Percentiles rank a stretch among this genome's conserved stretches.
These are phyloP conservation scores for Cryptosporidium felis DNA, from an alignment of 169 alveolate species.

Conservation along the genomic window DNA sequence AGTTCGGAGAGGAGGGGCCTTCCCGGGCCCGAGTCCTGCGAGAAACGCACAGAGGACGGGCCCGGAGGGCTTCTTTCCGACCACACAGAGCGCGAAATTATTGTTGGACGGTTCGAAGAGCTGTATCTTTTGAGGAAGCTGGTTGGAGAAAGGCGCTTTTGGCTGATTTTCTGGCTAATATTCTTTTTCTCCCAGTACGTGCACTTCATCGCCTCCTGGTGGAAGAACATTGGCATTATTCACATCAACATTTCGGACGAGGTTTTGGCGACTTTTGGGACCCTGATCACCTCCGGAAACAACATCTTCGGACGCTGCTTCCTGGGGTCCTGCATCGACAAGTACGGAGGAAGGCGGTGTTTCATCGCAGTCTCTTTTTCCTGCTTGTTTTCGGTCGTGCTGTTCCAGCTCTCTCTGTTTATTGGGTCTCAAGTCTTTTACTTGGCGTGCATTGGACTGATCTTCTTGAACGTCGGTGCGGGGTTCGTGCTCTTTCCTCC, in stretches of 20 bases:
- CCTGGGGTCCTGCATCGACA: conserved; percentile 48
- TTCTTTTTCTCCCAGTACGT: conserved; percentile 64
- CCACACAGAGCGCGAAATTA: too few relatives aligned
- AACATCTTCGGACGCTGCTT: conserved; percentile 48
- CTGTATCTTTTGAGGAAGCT: not conserved
- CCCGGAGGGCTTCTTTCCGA: too few relatives aligned
- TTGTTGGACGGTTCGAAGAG: too few relatives aligned
- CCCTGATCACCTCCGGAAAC: conserved; percentile 25
- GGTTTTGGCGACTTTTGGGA: conserved; percentile 39
- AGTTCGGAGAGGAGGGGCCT: too few relatives aligned
- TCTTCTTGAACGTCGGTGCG: conserved; percentile 54
- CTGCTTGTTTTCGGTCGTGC: conserved; percentile 7
- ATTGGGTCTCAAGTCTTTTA: not conserved
- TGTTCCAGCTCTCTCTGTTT: conserved; percentile 12
- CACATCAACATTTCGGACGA: conserved; percentile 37
- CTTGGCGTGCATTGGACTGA: conserved; percentile 8
- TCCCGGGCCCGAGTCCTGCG: too few relatives aligned
- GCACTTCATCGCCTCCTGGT: conserved; percentile 61
- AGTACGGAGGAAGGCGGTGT: conserved; percentile 34
- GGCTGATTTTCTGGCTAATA: conserved; percentile 52
- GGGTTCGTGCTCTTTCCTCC: conserved; percentile 68
- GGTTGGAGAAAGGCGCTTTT: conserved; percentile 42
- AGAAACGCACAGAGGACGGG: too few relatives aligned
- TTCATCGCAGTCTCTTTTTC: conserved; percentile 17
- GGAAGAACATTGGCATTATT: conserved; percentile 63